These are phyloP conservation scores for Umbellularia californica DNA, from an alignment of 164 flowering plant species.

Conservation along the genomic window DNA sequence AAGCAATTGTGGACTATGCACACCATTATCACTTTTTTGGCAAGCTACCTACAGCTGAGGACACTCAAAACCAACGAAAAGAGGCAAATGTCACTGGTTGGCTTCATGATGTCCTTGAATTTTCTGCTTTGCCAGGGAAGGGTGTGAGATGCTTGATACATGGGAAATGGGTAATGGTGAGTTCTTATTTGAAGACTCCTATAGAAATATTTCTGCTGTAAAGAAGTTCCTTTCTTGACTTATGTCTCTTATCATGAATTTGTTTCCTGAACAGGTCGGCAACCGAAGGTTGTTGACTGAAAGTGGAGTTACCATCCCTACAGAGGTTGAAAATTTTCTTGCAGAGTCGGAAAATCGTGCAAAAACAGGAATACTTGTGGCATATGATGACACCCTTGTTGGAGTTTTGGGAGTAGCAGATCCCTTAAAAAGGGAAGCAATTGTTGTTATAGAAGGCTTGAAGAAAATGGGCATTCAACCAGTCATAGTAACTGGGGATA, in stretches of 20 bases:
- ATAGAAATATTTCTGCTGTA: not conserved
- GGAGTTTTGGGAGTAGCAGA: constrained; percentile 95
- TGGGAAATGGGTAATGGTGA: constrained; percentile 69
- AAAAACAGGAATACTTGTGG: constrained; percentile 86
- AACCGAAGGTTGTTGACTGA: constrained; percentile 80
- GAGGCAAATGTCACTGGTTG: constrained; percentile 50
- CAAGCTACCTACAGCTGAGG: constrained; percentile 39
- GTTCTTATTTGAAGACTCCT: constrained; percentile 12
- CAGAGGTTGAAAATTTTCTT: constrained; percentile 55
- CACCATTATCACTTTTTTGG: constrained; percentile 94
- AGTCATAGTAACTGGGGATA: constrained; percentile 98
- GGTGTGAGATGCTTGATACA: constrained; percentile 74
- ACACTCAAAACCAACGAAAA: constrained; percentile 23
- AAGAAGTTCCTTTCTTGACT: not conserved
- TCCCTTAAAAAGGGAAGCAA: constrained; percentile 92
- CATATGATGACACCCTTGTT: constrained; percentile 40
- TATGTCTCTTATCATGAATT: constrained; percentile 4
- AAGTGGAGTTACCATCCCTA: constrained; percentile 49
- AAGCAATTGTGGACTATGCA: constrained; percentile 82
- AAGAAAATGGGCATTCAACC: constrained; percentile 83
- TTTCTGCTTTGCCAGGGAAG: constrained; percentile 84
- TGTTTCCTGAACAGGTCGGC: constrained; percentile 64
- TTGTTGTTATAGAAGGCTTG: constrained; percentile 84
- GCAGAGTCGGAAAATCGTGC: constrained; percentile 89
- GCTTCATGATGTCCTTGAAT: constrained; percentile 73